Base-by-base conservation (phyloP, 768 basidiomycete genomes). In the Pleurotus platypus region DNA sequence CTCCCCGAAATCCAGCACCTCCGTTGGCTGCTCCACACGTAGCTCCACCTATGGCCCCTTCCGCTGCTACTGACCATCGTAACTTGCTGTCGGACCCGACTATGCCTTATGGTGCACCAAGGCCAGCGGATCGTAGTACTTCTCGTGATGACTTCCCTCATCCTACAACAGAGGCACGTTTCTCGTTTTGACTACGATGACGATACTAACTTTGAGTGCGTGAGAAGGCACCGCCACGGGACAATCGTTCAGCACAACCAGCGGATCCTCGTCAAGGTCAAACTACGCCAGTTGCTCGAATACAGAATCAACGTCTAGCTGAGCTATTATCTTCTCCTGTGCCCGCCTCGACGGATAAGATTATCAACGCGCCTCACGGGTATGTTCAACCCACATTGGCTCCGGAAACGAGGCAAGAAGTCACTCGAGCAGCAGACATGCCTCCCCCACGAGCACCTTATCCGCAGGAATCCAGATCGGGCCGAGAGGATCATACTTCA, bases 281-380 rank as follows among this genome's bases (percentile, higher is more conserved):
- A 11, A 30, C 55, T n/a, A 45, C 46, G 16, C 40, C 55, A 16
- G 35, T 45, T 9, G 35, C 42, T 46, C 37, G 43, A 16, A 46
- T 56, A 16, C 40, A 47, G 6, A 46, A 56, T 15, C 55, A 42
- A 30, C 55, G 55, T 18, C 45, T 56, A n/a, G 42, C 46, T 20
- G 55, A 56, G 22, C 26, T 56, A 26, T 26, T 56, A 15, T 56
- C 55, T 46, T 56, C 55, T 11, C 42, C 55, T 12, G 22, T 45
- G n/a, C 55, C 42, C 13, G 16, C 42, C 42, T 22, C 42, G 7
- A 16, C 5, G 42, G 42, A 45, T 45, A 22, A n/a, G n/a, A 22
- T 16, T n/a, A 11, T n/a, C 20, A 16, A 7, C 7, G 20, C 5
- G n/a, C n/a, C 20, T 5, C 42, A 22, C 42, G n/a, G n/a, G n/a